These are phyloP conservation scores for Aureobasidium sp. DNA, from an alignment of 2,329 filamentous ascomycete genomes.

Conservation along the genomic window DNA sequence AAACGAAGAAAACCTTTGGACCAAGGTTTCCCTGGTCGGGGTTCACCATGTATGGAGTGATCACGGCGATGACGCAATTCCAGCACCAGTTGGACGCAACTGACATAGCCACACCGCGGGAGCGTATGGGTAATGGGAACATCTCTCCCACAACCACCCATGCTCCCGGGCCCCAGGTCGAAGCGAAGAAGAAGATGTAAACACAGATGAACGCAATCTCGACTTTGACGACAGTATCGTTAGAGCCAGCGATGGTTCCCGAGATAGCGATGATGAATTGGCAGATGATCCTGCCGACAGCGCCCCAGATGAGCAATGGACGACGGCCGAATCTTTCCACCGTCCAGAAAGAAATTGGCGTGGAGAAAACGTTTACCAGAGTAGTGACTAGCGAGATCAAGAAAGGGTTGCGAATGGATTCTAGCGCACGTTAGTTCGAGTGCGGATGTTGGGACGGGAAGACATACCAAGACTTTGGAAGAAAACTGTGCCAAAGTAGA, in stretches of 20 bases:
- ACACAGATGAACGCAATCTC: conserved; percentile 82
- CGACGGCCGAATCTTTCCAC: conserved; percentile 79
- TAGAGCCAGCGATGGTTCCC: conserved; percentile 37
- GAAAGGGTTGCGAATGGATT: conserved; percentile 53
- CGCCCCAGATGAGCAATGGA: conserved; percentile 69
- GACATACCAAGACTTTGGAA: conserved; percentile 39
- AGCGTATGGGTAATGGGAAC: conserved; percentile 61
- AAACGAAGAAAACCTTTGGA: conserved; percentile 42
- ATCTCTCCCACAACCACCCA: conserved; percentile 65
- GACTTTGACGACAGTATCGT: conserved; percentile 38
- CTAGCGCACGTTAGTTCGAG: too few species aligned
- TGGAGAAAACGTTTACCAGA: conserved; percentile 79
- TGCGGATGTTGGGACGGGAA: too few species aligned
- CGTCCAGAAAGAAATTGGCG: conserved; percentile 82
- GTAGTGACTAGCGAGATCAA: conserved; percentile 80
- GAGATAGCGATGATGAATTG: conserved; percentile 78
- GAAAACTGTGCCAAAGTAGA: conserved; percentile 65
- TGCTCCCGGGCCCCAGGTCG: conserved; percentile 57
- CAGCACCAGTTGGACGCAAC: conserved; percentile 80
- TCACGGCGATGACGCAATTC: conserved; percentile 38
- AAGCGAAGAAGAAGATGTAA: conserved; percentile 89
- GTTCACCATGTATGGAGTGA: conserved; percentile 66
- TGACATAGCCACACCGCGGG: conserved; percentile 63
- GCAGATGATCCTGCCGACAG: conserved; percentile 72
- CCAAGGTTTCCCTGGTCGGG: conserved; percentile 48